phyloP scores from a whole-genome alignment of 1,284 basidiomycete genomes.

The Wolfiporia cocos region DNA sequence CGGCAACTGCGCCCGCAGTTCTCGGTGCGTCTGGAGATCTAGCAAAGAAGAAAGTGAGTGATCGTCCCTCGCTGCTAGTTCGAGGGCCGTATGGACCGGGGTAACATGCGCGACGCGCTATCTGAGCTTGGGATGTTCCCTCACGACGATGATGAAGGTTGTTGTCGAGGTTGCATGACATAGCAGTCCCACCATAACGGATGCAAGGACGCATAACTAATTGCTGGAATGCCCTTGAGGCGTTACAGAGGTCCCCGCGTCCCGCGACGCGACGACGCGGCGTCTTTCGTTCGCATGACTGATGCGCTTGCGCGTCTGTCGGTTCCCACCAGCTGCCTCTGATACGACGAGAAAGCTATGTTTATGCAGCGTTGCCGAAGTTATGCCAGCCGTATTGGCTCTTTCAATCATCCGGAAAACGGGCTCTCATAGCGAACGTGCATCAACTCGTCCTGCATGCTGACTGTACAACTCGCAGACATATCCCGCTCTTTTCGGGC shows the following conservation, averaged over 20 bases:
- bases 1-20: slow-evolving; percentile 42
- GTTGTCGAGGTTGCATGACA: too few species aligned
- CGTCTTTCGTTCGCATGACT: too few species aligned
- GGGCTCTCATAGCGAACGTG: not conserved
- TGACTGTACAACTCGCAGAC: slow-evolving; percentile 48
- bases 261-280: too few species aligned
- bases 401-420: not conserved
- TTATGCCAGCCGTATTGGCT: not conserved
- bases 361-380: not conserved
- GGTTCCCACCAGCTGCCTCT: too few species aligned
- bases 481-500: slow-evolving; percentile 88
- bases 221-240: too few species aligned
- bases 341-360: too few species aligned
- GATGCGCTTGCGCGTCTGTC: too few species aligned
- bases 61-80: slow-evolving; percentile 1
- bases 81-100: not conserved
- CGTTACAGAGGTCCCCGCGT: too few species aligned
- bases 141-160: too few species aligned
- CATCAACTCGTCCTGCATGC: not conserved
- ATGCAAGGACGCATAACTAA: too few species aligned
- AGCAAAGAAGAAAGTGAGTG: slow-evolving; percentile 93
- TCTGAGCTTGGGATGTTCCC: too few species aligned
- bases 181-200: too few species aligned
- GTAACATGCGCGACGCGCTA: not conserved
- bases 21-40: slow-evolving; percentile 97